Base-by-base conservation (phyloP, 75 land plant genomes). In the Pseudotsuga menziesii region DNA sequence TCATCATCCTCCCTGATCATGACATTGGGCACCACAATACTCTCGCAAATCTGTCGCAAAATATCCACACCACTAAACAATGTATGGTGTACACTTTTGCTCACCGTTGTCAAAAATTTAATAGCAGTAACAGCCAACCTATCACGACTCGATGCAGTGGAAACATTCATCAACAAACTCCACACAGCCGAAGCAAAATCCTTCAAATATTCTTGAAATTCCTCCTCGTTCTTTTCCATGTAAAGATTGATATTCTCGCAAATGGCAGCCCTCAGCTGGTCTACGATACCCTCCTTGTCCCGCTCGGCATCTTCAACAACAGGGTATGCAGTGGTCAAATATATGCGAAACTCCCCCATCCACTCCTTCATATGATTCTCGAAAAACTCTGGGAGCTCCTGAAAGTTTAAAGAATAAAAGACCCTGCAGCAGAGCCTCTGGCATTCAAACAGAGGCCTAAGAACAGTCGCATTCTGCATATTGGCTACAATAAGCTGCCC, bases 301-400 rank as follows among this genome's bases (percentile, higher is more conserved):
- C 62, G 77, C 4, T 85, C 84, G 35, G 77, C 83, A 20, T 83
- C 82, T 57, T 81, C 88, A 72, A 94, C 61, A 2, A 80, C 56
- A 6, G 95, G 89, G 75, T 91, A 95, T 3, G 80, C 58, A 27
- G 78, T 91, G 19, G 82, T 83, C 60, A 97, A 83, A 77, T 92
- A 97, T 52, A 82, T 84, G 59, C 81, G 84, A 76, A 97, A 97
- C 85, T 93, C 89, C 5, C 64, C 77, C 99, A 97, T 97, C 99
- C 99, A 97, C 83, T 97, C 99, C 22, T 80, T 81, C 94, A 97
- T 97, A 79, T 97, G 96, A 52, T 97, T 90, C 83, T 97, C 99
- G 63, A 97, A 97, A 80, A 87, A 97, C 86, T 95, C 99, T 2
- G 99, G 99, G n/a, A 97, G 82, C 66, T 97, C 99, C 61, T 91